Conservation (phyloP, 2,329 filamentous ascomycete genomes). For the Clarireedia hainanense region DNA sequence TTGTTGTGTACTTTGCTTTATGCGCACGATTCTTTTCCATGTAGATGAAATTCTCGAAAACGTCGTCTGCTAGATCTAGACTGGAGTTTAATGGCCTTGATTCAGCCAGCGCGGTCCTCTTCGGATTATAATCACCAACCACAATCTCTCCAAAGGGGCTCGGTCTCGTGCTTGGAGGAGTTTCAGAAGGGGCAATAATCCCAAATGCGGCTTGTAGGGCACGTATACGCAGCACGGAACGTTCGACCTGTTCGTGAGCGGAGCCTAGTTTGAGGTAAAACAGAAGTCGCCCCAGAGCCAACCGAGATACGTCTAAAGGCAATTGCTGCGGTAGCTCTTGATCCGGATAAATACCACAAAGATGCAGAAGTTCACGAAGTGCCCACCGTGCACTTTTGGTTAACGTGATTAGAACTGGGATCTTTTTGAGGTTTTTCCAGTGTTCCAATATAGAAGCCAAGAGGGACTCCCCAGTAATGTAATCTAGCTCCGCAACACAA, state of each 20-base stretch:
- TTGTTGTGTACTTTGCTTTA: neutral
- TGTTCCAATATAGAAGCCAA: constrained; percentile 17
- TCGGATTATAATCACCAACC: constrained; percentile 1
- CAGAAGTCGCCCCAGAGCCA: constrained; percentile 14
- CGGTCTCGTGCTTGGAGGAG: neutral
- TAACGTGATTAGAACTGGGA: constrained; percentile 10
- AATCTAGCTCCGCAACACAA: constrained; percentile 20
- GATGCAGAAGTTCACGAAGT: constrained; percentile 19
- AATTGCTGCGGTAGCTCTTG: constrained; percentile 4
- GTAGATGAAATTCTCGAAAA: neutral
- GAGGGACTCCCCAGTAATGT: constrained; percentile 17
- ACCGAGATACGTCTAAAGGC: constrained; percentile 11
- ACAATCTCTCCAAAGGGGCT: neutral
- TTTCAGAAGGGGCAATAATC: neutral
- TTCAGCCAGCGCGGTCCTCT: neutral
- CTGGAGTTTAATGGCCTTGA: neutral
- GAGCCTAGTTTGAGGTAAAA: constrained; percentile 15
- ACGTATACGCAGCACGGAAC: neutral
- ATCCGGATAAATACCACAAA: constrained; percentile 19
- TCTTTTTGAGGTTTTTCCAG: constrained; percentile 13
- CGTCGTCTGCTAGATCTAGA: neutral
- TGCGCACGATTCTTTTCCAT: neutral
- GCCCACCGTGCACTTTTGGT: constrained; percentile 13
- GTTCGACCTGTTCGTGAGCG: constrained; percentile 11
- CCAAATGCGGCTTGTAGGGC: neutral